Conservation (phyloP, 1,284 basidiomycete species). For the Cryptococcus sp. region DNA sequence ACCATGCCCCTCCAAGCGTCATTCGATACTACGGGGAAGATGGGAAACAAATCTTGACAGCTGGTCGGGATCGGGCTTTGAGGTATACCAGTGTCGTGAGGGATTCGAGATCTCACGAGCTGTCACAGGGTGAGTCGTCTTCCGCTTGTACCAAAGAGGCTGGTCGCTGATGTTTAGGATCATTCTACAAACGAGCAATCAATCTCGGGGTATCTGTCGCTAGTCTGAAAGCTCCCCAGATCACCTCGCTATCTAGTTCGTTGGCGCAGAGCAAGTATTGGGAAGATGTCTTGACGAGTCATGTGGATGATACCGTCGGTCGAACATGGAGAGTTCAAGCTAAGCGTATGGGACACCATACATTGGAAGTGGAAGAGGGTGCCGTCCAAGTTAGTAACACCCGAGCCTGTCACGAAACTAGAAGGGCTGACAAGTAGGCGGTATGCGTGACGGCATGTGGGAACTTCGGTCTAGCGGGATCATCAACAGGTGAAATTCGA, state of each 20-base stretch:
- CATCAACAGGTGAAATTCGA: constrained; percentile 69
- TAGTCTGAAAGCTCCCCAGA: constrained; percentile 74
- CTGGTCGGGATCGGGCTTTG: constrained; percentile 75
- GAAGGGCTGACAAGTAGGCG: constrained; percentile 52
- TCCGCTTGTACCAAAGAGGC: neutral
- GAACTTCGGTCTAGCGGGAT: constrained; percentile 85
- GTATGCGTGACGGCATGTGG: constrained; percentile 92
- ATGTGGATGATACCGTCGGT: constrained; percentile 72
- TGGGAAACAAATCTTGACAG: constrained; percentile 88
- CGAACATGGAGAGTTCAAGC: constrained; percentile 81
- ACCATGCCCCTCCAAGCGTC: constrained; percentile 83
- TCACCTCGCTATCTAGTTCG: constrained; percentile 74
- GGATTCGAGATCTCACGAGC: constrained; percentile 86
- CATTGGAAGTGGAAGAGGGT: constrained; percentile 50
- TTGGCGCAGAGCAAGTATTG: constrained; percentile 84
- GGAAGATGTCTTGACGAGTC: constrained; percentile 92
- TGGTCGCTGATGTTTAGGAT: constrained; percentile 52
- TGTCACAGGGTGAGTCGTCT: constrained; percentile 72
- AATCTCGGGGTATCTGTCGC: constrained; percentile 72
- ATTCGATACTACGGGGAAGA: constrained; percentile 95
- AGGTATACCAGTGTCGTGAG: constrained; percentile 88
- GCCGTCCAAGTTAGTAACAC: constrained; percentile 37
- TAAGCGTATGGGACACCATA: constrained; percentile 70
- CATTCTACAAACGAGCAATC: constrained; percentile 77
- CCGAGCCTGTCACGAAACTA: constrained; percentile 1